Evolutionary conservation across 2,329 filamentous ascomycete species (phyloP).

Genomic region (Verruconis gallopava): DNA sequence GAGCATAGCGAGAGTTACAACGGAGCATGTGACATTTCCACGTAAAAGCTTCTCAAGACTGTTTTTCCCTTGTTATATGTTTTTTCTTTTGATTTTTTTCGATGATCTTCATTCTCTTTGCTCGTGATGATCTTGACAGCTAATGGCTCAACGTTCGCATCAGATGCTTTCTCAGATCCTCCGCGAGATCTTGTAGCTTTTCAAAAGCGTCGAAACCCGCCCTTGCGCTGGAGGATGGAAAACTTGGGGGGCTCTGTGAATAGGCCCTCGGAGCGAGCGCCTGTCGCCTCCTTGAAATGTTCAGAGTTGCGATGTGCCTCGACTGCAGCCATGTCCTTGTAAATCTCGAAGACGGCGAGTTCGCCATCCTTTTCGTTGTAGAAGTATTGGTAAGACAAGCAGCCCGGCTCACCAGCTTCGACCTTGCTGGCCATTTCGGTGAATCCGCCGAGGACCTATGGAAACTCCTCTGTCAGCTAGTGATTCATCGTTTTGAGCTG

Average conservation of each 20-base stretch:
- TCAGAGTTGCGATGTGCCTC: conserved; percentile 6
- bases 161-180: conserved; percentile 1
- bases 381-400: conserved; percentile 8
- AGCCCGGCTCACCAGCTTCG: conserved; percentile 9
- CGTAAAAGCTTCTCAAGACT: too few relatives aligned
- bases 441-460: conserved; percentile 3
- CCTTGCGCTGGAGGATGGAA: conserved; percentile 1
- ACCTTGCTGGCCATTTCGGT: not conserved
- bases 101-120: too few relatives aligned
- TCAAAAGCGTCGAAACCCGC: conserved; percentile 6
- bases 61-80: too few relatives aligned
- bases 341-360: conserved; percentile 6
- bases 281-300: not conserved
- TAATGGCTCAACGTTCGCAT: not conserved
- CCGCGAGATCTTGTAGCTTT: not conserved
- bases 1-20: too few relatives aligned
- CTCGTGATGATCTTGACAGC: too few relatives aligned
- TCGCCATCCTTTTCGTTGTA: conserved; percentile 6
- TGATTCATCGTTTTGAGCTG: not conserved
- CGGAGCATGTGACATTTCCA: too few relatives aligned
- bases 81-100: too few relatives aligned
- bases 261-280: not conserved
- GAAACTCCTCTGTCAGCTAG: not conserved
- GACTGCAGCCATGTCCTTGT: conserved; percentile 8
- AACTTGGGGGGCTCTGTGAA: conserved; percentile 5